phyloP scores from a whole-genome alignment of 1,284 basidiomycete genomes.

The Vanrija sp. region DNA sequence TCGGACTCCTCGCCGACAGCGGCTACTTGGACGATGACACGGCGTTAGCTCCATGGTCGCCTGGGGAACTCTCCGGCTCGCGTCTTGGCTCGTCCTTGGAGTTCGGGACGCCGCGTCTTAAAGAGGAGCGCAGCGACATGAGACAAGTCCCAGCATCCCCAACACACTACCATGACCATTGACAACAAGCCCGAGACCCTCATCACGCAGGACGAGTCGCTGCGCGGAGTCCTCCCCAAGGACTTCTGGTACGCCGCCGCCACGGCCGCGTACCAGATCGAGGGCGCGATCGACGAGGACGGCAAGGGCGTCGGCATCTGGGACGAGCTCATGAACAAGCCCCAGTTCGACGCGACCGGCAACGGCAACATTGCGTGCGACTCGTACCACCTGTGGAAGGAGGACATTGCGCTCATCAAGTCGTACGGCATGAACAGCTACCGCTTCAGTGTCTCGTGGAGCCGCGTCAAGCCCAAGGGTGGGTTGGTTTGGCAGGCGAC shows the following conservation, averaged over 20 bases:
- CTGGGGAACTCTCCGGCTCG: too few species aligned
- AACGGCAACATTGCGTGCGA: slow-evolving; percentile 25
- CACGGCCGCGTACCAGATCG: slow-evolving; percentile 49
- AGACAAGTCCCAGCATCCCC: too few species aligned
- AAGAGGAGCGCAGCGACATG: too few species aligned
- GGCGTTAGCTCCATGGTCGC: too few species aligned
- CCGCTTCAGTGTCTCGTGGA: slow-evolving; percentile 67
- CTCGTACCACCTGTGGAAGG: slow-evolving; percentile 55
- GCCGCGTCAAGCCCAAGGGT: slow-evolving; percentile 62
- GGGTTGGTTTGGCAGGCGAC: background rate
- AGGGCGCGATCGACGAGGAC: slow-evolving; percentile 24
- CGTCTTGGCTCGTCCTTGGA: too few species aligned
- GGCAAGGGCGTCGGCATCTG: slow-evolving; percentile 26
- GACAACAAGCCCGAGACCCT: background rate
- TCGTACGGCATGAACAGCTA: slow-evolving; percentile 56
- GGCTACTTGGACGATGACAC: too few species aligned
- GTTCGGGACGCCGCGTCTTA: too few species aligned
- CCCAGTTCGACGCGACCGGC: slow-evolving; percentile 25
- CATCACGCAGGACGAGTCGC: slow-evolving; percentile 12
- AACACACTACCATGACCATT: background rate
- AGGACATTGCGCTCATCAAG: slow-evolving; percentile 63
- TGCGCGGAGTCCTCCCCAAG: slow-evolving; percentile 40
- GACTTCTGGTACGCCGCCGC: slow-evolving; percentile 70
- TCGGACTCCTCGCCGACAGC: too few species aligned
- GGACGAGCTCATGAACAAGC: slow-evolving; percentile 63